phyloP scores from a whole-genome alignment of 192 early-diverging fungal genomes.

The Dispira parvispora region DNA sequence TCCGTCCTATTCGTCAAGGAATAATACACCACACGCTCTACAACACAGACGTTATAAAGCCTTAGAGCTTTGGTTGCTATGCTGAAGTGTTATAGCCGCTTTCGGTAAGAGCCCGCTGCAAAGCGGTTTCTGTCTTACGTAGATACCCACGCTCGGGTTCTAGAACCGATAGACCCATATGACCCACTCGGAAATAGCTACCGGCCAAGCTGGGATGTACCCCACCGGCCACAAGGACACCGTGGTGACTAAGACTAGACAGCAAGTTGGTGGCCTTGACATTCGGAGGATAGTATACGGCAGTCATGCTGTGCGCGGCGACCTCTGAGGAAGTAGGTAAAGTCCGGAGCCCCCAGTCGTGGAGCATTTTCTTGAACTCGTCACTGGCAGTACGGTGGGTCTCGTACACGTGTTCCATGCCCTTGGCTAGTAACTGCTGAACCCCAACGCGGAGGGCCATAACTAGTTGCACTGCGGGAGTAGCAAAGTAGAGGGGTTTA shows the following conservation, averaged over 20 bases:
- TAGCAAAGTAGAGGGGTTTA: constrained; percentile 90
- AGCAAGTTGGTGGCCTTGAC: constrained; percentile 62
- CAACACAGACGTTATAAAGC: no score
- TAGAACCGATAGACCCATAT: constrained; percentile 69
- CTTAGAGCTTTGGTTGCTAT: neutral
- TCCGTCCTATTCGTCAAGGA: no score
- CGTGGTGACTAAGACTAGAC: constrained; percentile 53
- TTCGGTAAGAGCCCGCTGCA: constrained; percentile 8
- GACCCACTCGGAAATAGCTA: constrained; percentile 90
- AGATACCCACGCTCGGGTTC: constrained; percentile 47
- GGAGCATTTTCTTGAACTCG: constrained; percentile 45
- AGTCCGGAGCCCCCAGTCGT: constrained; percentile 49
- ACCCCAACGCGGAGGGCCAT: constrained; percentile 75
- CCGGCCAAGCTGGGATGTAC: constrained; percentile 62
- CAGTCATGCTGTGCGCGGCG: constrained; percentile 65
- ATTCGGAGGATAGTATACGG: constrained; percentile 73
- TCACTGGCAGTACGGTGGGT: constrained; percentile 58
- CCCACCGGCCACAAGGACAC: constrained; percentile 85
- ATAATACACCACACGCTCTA: no score
- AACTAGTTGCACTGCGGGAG: constrained; percentile 86
- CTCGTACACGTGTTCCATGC: constrained; percentile 62
- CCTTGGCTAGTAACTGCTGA: constrained; percentile 46
- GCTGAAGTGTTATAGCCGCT: neutral
- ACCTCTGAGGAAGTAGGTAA: constrained; percentile 48
- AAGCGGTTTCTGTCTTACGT: constrained; percentile 43